Percentiles rank a stretch among this genome's conserved stretches.
Conservation (phyloP, 2,329 filamentous ascomycete genomes). For the Chaetomium globosum region DNA sequence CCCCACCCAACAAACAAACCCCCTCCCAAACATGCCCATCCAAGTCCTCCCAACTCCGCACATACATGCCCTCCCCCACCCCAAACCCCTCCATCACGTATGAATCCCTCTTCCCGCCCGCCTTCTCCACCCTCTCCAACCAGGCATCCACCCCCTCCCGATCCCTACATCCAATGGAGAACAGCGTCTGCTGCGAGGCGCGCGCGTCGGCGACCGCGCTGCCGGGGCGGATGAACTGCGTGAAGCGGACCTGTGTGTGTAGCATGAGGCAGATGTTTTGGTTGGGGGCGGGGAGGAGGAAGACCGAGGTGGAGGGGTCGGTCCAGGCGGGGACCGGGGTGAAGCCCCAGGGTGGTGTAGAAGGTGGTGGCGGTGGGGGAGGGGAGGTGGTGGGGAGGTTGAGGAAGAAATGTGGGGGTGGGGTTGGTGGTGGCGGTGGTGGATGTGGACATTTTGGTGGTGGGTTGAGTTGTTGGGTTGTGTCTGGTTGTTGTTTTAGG, state of each 20-base stretch:
- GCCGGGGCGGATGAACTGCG: slow-evolving; percentile 20
- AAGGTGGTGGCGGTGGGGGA: slow-evolving; percentile 12
- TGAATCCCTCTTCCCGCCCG: slow-evolving; percentile 25
- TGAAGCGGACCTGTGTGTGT: slow-evolving; percentile 22
- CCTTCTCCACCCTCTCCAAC: slow-evolving; percentile 16
- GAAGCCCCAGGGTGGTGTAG: slow-evolving; percentile 23
- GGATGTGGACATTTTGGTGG: slow-evolving; percentile 7
- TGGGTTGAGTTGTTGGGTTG: neutral
- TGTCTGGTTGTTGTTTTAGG: neutral
- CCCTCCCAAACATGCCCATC: slow-evolving; percentile 30
- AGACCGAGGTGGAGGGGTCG: slow-evolving; percentile 17
- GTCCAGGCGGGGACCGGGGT: slow-evolving; percentile 15
- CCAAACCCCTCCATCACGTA: slow-evolving; percentile 24
- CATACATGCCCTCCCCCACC: slow-evolving; percentile 25
- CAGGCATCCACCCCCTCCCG: slow-evolving; percentile 20
- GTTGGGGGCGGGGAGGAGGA: slow-evolving; percentile 23
- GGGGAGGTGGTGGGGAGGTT: slow-evolving; percentile 24
- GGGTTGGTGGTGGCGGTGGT: neutral
- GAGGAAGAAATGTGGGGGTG: slow-evolving; percentile 24
- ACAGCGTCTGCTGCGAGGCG: slow-evolving; percentile 17
- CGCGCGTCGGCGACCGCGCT: slow-evolving; percentile 17
- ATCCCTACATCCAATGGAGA: slow-evolving; percentile 14
- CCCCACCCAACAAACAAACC: neutral
- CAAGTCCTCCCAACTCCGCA: slow-evolving; percentile 25
- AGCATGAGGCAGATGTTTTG: slow-evolving; percentile 22